Base-by-base conservation (phyloP, 257 asterid genomes). In the Orobanche coerulescens region DNA sequence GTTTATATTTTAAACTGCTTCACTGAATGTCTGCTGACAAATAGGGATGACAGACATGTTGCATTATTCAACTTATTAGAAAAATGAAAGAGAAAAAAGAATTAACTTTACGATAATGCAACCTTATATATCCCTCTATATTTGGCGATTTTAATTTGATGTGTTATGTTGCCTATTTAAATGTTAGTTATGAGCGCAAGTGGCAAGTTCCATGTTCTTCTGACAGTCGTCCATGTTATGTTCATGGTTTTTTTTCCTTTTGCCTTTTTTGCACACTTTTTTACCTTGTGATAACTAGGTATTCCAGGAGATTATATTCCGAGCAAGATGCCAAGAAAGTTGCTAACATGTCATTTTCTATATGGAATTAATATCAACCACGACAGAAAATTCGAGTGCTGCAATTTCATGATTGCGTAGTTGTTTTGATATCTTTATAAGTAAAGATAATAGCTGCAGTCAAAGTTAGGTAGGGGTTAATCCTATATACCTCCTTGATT, bases 161-260 rank as follows among this genome's bases (percentile, higher is more conserved):
- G n/a, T 14, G 31, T 36, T 56, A 59, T 28, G 30, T 31, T 50
- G 12, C 58, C n/a, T 55, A 24, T 58, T 51, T 47, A 23, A 58
- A n/a, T 28, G 58, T 54, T 24, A 20, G 31, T 61, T 62, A 37
- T 58, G 54, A 63, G 69, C 43, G 62, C 53, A n/a, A n/a, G n/a
- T n/a, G n/a, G n/a, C 50, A 66, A 26, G 34, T 47, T 61, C 33
- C 26, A 61, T 28, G 19, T 36, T 54, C 23, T 20, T 47, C 53
- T 13, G 37, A 51, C 19, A 61, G 39, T 63, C n/a, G n/a, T n/a
- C n/a, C n/a, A n/a, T n/a, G n/a, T n/a, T n/a, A n/a, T n/a, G n/a
- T n/a, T n/a, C 15, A 16, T 61, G 9, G 12, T 43, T 14, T 43
- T 43, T 5, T 2, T 14, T 7, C 36, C 36, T 2, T 2, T 30